Conservation (phyloP, 2,329 filamentous ascomycete species). For the Talaromyces albobiverticillius region DNA sequence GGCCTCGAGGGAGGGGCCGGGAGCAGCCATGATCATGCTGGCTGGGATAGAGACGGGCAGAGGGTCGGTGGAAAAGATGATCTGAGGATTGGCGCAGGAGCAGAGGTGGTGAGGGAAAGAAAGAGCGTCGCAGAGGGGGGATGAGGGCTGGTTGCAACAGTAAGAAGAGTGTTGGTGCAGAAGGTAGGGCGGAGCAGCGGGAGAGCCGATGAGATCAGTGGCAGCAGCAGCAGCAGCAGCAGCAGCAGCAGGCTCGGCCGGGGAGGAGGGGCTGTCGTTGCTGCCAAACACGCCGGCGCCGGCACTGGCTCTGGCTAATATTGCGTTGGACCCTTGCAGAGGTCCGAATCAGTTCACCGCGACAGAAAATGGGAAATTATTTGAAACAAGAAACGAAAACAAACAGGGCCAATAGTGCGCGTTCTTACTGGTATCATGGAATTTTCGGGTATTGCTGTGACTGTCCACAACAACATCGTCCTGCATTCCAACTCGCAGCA, state of each 20-base stretch:
- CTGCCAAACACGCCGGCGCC: too few relatives aligned
- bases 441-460: neutral
- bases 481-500: conserved; percentile 7
- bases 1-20: conserved; percentile 56
- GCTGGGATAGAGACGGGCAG: neutral
- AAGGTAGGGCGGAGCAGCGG: neutral
- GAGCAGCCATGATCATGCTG: conserved; percentile 16
- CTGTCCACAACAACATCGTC: neutral
- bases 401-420: too few relatives aligned
- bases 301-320: too few relatives aligned
- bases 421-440: neutral
- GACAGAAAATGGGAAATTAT: neutral
- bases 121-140: neutral
- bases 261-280: neutral
- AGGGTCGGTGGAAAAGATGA: conserved; percentile 5
- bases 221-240: too few relatives aligned
- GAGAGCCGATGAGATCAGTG: conserved; percentile 14
- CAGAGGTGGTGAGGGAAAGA: neutral
- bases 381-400: neutral
- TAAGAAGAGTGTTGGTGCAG: neutral
- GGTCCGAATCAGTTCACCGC: neutral
- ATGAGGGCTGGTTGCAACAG: neutral
- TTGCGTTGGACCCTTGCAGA: too few relatives aligned
- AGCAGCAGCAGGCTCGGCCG: too few relatives aligned
- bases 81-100: neutral